Evolutionary conservation across 2,329 filamentous ascomycete genomes (phyloP).

Genomic region (Trichoderma guizhouense): DNA sequence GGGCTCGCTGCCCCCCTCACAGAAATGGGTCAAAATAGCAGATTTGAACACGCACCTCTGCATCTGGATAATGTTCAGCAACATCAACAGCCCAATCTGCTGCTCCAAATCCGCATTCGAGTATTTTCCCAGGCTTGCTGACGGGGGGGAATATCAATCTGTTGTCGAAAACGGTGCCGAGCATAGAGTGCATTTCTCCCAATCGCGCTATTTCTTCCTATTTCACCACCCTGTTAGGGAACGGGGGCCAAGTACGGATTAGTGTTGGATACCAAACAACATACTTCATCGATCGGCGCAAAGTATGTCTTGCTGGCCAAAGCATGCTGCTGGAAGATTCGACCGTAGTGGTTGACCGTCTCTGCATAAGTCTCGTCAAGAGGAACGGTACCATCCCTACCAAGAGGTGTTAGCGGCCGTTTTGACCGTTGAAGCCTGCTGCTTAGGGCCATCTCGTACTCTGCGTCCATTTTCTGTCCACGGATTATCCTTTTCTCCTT

Average conservation of each 20-base stretch:
- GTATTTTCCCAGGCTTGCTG: slow-evolving; percentile 51
- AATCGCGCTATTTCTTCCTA: slow-evolving; percentile 68
- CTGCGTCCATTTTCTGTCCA: slow-evolving; percentile 30
- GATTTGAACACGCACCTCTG: slow-evolving; percentile 50
- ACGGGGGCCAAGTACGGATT: not conserved
- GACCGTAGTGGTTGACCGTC: slow-evolving; percentile 57
- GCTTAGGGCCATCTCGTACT: slow-evolving; percentile 27
- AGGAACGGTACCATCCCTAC: slow-evolving; percentile 47
- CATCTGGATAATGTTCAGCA: slow-evolving; percentile 60
- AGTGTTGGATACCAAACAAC: slow-evolving; percentile 18
- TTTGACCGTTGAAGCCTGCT: not conserved
- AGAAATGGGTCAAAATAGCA: not conserved
- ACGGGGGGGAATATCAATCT: slow-evolving; percentile 69
- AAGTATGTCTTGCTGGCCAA: slow-evolving; percentile 64
- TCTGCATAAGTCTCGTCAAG: slow-evolving; percentile 59
- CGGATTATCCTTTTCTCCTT: not conserved
- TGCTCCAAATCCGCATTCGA: slow-evolving; percentile 73
- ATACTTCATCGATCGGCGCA: slow-evolving; percentile 68
- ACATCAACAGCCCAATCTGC: slow-evolving; percentile 68
- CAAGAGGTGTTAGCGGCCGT: slow-evolving; percentile 7
- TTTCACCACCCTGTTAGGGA: not conserved
- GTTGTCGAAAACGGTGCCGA: slow-evolving; percentile 62
- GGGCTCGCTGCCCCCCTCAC: not conserved
- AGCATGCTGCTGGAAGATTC: slow-evolving; percentile 65
- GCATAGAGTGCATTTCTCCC: slow-evolving; percentile 59